A percentile compares a stretch with the other conserved stretches of the same genome.
These are phyloP conservation scores for Quercus rubra DNA, from an alignment of 306 rosid species.

Conservation along the genomic window DNA sequence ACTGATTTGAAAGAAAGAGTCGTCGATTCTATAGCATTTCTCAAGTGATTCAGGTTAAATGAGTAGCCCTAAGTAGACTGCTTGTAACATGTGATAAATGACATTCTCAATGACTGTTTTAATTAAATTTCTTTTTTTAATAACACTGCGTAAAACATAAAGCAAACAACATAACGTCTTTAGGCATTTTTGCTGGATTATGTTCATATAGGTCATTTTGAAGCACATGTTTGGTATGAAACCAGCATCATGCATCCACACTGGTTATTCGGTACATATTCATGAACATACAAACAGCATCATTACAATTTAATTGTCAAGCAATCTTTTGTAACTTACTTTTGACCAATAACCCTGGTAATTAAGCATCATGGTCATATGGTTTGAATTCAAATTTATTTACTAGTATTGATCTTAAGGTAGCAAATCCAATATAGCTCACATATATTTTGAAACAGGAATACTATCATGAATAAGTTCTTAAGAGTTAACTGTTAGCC, in stretches of 20 bases:
- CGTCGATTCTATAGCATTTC: background rate
- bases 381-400: background rate
- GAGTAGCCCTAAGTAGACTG: background rate
- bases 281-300: background rate
- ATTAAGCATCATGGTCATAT: background rate
- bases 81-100: conserved; percentile 2
- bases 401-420: background rate
- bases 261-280: background rate
- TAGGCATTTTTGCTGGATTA: background rate
- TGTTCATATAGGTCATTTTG: background rate
- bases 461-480: background rate
- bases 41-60: background rate
- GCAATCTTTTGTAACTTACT: background rate
- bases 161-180: no score
- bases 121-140: no score
- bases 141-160: no score
- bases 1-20: background rate
- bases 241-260: background rate
- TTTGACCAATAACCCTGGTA: background rate
- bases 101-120: background rate
- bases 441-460: no score
- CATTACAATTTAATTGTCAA: background rate
- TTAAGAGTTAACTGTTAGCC: background rate
- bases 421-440: background rate
- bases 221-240: background rate